These are phyloP conservation scores for Sclerotinia minor DNA, from an alignment of 2,329 filamentous ascomycete species.

Conservation along the genomic window DNA sequence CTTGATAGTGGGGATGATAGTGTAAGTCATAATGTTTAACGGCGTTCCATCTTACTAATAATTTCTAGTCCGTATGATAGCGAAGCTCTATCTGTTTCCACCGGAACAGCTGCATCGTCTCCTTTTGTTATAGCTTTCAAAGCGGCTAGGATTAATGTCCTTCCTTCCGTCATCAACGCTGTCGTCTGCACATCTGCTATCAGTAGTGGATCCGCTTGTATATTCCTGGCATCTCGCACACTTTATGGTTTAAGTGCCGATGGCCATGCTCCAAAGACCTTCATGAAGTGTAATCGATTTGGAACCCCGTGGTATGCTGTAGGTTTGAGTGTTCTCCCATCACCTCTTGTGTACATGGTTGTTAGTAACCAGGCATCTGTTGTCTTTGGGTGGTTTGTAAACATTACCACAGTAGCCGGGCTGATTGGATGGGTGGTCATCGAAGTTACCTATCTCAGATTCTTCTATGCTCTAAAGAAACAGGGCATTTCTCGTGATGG, in stretches of 20 bases:
- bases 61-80: conserved; percentile 59
- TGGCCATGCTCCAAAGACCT: conserved; percentile 55
- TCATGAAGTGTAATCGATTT: conserved; percentile 56
- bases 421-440: conserved; percentile 65
- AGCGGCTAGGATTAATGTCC: conserved; percentile 64
- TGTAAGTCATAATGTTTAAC: conserved; percentile 37
- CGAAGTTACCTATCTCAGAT: conserved; percentile 58
- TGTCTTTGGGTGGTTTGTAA: conserved; percentile 67
- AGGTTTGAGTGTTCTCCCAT: conserved; percentile 55
- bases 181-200: conserved; percentile 60
- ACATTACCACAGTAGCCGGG: conserved; percentile 62
- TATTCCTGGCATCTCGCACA: conserved; percentile 45
- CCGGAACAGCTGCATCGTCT: conserved; percentile 50
- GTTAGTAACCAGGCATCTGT: conserved; percentile 56
- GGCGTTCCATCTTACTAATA: conserved; percentile 45
- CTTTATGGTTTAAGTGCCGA: conserved; percentile 61
- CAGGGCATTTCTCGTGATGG: conserved; percentile 54
- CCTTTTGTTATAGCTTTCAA: conserved; percentile 74
- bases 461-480: conserved; percentile 55
- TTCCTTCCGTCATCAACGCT: conserved; percentile 75
- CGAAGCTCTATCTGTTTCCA: conserved; percentile 44
- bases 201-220: conserved; percentile 24
- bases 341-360: conserved; percentile 71
- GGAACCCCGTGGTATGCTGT: conserved; percentile 60
- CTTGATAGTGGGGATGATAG: conserved; percentile 54